Evolutionary conservation across 345 rosid species (phyloP), one percentile per base, ranked within the genome.

Genomic region (Clarkia xantiana): DNA sequence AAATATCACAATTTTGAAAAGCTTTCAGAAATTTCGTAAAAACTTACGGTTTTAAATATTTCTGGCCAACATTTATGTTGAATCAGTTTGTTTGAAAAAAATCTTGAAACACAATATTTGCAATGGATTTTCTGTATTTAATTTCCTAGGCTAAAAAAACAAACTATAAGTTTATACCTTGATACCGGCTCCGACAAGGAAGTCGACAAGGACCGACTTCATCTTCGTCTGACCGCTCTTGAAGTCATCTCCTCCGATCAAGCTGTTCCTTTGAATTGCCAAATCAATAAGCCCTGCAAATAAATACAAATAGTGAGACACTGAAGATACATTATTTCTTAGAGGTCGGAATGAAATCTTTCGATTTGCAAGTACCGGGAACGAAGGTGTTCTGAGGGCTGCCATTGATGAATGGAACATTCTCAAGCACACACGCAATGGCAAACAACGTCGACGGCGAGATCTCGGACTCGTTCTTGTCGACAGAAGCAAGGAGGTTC

Each of bases 161-260:
- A n/a, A n/a, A n/a, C n/a, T 23, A 7, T 29, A 3, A 29, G 36
- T 29, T 0, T 6, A 3, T 65, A 86, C 97, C 81, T 91, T 91
- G 67, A 91, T 91, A 45, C 98, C 98, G 13, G 98, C 98, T 3
- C 96, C 95, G 17, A 91, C 96, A 61, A 86, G 93, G 68, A 91
- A 91, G 76, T 91, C 94, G 14, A 91, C 96, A 25, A 84, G 71
- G 2, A 84, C 93, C 11, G 96, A 91, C 56, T 86, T 86, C 90
- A 91, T 91, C 80, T 91, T 91, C 62, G 98, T 91, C 73, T 91
- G 98, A 54, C 98, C 98, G 69, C 96, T 91, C 75, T 91, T 91
- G 73, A 91, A 91, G 73, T 91, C 96, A 63, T 91, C 96, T 45
- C 96, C 98, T 50, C 98, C 98, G 20, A 91, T 91, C 68, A 91